Conservation (phyloP, 2,329 filamentous ascomycete species). For the Clonostachys rhizophaga region DNA sequence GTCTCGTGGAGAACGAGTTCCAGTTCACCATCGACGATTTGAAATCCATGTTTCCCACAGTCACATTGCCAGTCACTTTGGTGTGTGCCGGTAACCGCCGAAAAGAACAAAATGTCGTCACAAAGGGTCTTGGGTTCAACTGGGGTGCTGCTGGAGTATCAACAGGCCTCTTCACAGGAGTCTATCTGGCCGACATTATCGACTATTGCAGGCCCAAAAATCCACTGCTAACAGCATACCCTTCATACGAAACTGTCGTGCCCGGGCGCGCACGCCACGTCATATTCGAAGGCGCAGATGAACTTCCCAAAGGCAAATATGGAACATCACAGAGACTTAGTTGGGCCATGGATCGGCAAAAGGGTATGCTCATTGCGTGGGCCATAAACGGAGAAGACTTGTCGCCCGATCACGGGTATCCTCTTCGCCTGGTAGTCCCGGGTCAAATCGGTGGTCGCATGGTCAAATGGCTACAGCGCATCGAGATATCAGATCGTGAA, state of each 20-base stretch:
- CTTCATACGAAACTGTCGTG: background rate
- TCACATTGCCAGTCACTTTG: background rate
- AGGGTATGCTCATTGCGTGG: background rate
- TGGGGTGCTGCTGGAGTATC: background rate
- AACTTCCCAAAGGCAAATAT: background rate
- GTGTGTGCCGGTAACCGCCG: background rate
- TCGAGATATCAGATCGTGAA: conserved; percentile 34
- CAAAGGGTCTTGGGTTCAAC: background rate
- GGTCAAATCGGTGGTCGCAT: conserved; percentile 36
- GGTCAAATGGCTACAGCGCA: conserved; percentile 40
- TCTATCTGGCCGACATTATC: background rate
- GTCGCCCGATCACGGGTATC: conserved; percentile 39
- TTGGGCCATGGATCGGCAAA: background rate
- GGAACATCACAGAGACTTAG: background rate
- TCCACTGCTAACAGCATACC: background rate
- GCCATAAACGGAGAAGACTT: conserved; percentile 16
- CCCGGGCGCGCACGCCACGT: background rate
- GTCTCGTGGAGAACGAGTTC: background rate
- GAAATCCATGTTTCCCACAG: background rate
- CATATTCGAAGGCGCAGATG: background rate
- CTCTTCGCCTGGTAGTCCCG: conserved; percentile 31
- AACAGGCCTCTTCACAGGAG: background rate
- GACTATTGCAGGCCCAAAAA: background rate
- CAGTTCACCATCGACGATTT: background rate
- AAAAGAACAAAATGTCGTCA: background rate